Evolutionary conservation across 2,329 filamentous ascomycete genomes (phyloP), one percentile per base, ranked within the genome.

Genomic region (Pseudopithomyces chartarum): DNA sequence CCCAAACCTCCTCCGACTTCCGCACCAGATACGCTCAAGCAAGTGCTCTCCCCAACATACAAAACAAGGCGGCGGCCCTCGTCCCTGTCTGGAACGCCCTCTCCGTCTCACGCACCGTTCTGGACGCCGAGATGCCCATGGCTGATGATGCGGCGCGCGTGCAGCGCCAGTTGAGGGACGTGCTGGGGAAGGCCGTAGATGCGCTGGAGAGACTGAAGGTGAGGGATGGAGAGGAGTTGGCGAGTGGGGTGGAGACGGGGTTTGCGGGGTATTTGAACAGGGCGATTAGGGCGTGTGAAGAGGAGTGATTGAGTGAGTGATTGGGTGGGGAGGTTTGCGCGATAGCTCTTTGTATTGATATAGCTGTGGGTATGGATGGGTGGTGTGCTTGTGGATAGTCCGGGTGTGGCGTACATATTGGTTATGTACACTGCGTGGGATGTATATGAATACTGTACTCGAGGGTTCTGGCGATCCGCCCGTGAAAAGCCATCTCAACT

Each of bases 31-130:
- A 19, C 2, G 5, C 2, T 1, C 59, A 63, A 22, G 15, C 43
- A 10, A 12, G 1, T 10, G 61, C 55, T 43, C 44, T 54, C 7
- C 47, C 26, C n/a, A 8, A 32, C 32, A 55, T 59, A 52, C 49
- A 58, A 66, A 43, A 43, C 17, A 6, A 26, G 3, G 69, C 78
- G 32, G 45, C 74, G 8, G 61, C 66, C 3, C 64, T 70, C 4
- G 62, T 79, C 10, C 71, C 76, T 12, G 63, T 80, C 20, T 79
- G 73, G 73, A 78, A 80, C 55, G 79, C 75, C n/a, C 69, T 81
- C n/a, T 69, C 63, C 45, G 71, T 80, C 4, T 75, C 79, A 1
- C 68, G 71, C 49, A 72, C 73, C 33, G 74, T 81, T 4, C 72
- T 81, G 0, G 75, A 75, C 10, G 55, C 56, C 4, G 56, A 75